These are phyloP conservation scores for Nemophila menziesii DNA, from an alignment of 257 asterid species.

Conservation along the genomic window DNA sequence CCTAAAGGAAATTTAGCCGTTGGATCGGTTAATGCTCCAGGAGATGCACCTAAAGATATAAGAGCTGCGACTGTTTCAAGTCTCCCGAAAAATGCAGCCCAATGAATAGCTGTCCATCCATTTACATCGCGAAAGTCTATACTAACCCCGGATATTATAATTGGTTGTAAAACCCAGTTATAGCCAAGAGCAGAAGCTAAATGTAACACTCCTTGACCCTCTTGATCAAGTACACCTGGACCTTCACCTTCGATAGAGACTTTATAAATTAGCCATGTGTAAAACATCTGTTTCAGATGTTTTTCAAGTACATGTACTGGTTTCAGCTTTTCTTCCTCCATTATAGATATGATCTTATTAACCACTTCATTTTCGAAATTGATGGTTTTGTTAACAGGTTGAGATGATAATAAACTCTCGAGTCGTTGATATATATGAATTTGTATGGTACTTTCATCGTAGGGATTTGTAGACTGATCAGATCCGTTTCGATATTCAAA, in stretches of 20 bases:
- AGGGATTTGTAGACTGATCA: constrained; percentile 15
- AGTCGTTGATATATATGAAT: constrained; percentile 50
- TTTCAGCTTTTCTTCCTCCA: constrained; percentile 22
- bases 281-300: constrained; percentile 52
- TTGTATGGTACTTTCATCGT: constrained; percentile 21
- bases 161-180: constrained; percentile 78
- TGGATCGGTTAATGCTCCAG: constrained; percentile 82
- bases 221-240: constrained; percentile 40
- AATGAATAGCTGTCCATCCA: constrained; percentile 98
- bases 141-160: constrained; percentile 53
- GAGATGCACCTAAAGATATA: constrained; percentile 70
- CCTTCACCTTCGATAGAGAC: constrained; percentile 54
- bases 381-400: constrained; percentile 18
- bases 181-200: constrained; percentile 95
- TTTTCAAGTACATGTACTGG: constrained; percentile 33
- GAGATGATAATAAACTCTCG: constrained; percentile 33
- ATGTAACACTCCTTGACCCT: constrained; percentile 89
- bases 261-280: constrained; percentile 57
- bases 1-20: constrained; percentile 53
- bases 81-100: constrained; percentile 97
- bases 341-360: constrained; percentile 33
- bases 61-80: constrained; percentile 84
- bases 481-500: constrained; percentile 49
- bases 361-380: constrained; percentile 20
- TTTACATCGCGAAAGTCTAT: constrained; percentile 83